Evolutionary conservation across 768 basidiomycete genomes (phyloP).

Genomic region (Cystobasidium onofrii): DNA sequence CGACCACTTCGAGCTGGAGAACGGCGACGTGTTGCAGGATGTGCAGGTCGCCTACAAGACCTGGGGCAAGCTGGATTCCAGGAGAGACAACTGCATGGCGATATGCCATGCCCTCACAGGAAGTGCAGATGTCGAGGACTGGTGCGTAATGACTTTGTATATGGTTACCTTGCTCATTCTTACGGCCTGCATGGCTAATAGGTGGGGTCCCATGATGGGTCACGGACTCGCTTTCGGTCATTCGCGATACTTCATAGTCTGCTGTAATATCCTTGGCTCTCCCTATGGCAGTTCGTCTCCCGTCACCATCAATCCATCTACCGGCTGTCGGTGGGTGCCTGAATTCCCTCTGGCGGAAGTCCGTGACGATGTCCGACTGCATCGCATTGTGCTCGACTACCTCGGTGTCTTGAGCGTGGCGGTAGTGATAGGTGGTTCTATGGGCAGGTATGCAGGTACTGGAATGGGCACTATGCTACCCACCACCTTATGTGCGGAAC

Average conservation of each 20-base stretch:
- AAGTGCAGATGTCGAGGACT: slow-evolving; percentile 93
- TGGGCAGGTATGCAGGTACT: slow-evolving; percentile 98
- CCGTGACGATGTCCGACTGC: slow-evolving; percentile 87
- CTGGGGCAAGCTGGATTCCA: slow-evolving; percentile 77
- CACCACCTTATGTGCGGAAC: slow-evolving; percentile 59
- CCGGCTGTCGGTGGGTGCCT: slow-evolving; percentile 71
- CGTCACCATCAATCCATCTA: slow-evolving; percentile 68
- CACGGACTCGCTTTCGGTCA: slow-evolving; percentile 85
- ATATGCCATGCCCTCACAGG: slow-evolving; percentile 98
- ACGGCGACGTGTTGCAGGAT: slow-evolving; percentile 59
- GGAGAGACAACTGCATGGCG: slow-evolving; percentile 82
- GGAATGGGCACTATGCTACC: slow-evolving; percentile 85
- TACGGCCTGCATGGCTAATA: slow-evolving; percentile 44
- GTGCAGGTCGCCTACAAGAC: slow-evolving; percentile 93
- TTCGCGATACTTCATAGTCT: slow-evolving; percentile 81
- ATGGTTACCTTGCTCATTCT: background rate
- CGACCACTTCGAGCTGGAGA: slow-evolving; percentile 74
- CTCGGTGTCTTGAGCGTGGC: slow-evolving; percentile 74
- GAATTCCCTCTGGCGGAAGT: slow-evolving; percentile 87
- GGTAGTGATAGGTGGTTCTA: slow-evolving; percentile 89
- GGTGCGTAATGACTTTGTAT: slow-evolving; percentile 56
- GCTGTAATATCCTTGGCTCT: slow-evolving; percentile 83
- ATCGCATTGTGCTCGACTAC: slow-evolving; percentile 74
- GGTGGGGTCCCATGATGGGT: slow-evolving; percentile 97
- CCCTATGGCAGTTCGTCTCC: slow-evolving; percentile 92